Evolutionary conservation across 805 yeast genomes (phyloP).

Genomic region (Lipomyces yamadae): DNA sequence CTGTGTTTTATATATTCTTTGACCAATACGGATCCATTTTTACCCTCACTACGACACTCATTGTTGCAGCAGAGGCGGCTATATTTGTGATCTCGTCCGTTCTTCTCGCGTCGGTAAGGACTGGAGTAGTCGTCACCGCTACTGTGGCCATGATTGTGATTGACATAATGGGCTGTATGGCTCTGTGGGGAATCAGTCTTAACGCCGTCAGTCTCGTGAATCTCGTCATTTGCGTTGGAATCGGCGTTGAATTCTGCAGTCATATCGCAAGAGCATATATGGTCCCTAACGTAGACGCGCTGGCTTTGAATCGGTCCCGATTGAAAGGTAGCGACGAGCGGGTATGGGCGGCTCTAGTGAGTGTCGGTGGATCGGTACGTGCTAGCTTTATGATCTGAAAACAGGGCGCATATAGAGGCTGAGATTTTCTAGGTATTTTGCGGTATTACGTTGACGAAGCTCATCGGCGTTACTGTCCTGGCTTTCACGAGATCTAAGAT

Average conservation of each 20-base stretch:
- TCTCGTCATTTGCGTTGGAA: constrained; percentile 86
- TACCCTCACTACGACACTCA: constrained; percentile 58
- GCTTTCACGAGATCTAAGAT: constrained; percentile 88
- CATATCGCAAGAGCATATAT: constrained; percentile 84
- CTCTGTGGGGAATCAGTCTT: constrained; percentile 71
- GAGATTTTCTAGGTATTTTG: constrained; percentile 58
- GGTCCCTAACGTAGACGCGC: constrained; percentile 48
- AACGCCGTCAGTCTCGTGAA: constrained; percentile 92
- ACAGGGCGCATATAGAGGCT: background rate
- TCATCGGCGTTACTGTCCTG: constrained; percentile 83
- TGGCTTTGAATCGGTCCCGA: constrained; percentile 40
- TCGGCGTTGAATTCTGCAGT: constrained; percentile 90
- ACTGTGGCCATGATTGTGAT: constrained; percentile 69
- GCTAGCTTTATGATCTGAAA: background rate
- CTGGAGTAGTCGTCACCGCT: constrained; percentile 60
- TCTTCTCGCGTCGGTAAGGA: constrained; percentile 67
- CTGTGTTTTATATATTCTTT: constrained; percentile 90
- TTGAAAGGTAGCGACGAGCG: constrained; percentile 45
- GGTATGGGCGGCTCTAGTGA: constrained; percentile 63
- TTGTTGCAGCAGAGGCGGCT: constrained; percentile 57
- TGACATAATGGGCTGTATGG: constrained; percentile 81
- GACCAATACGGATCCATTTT: constrained; percentile 81
- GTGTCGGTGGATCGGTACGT: constrained; percentile 73
- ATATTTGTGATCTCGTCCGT: constrained; percentile 60
- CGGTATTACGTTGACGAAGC: constrained; percentile 87